Evolutionary conservation across 1,284 basidiomycete species (phyloP), one percentile per base, ranked within the genome.

Genomic region (Microbotryum saponariae): DNA sequence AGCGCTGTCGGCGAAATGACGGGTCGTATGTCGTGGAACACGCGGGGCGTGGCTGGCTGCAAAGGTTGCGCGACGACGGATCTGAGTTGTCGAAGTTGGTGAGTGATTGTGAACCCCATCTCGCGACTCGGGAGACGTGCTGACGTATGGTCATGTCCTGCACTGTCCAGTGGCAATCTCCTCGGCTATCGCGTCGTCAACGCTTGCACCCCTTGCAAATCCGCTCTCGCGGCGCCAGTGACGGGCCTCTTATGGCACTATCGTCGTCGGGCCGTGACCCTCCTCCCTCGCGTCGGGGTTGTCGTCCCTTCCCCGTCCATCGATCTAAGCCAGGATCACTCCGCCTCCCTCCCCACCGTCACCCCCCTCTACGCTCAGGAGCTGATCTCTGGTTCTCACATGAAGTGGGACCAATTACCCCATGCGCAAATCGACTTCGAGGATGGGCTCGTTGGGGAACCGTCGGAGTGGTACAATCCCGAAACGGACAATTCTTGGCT

Each of bases 401-500:
- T 56, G 45, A 12, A 21, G 18, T 56, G 55, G 55, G 46, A 14
- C 27, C 33, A 56, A 23, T 16, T 56, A 3, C 55, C 55, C 2
- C 55, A 56, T 20, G 25, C 3, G 7, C 42, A 67, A 61, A 45
- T 46, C n/a, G 65, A 66, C 31, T 66, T 61, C 18, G 27, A 21
- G 10, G 44, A 49, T 4, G 51, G 53, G 2, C 59, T 67, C 29
- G 45, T 65, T 16, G 51, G 48, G 10, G 56, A 58, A 20, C 60
- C 63, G 3, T 16, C 51, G 25, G 60, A 64, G 9, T 64, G 65
- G 62, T 51, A 64, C 45, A 42, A 45, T 6, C 58, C 58, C 5
- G 18, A 16, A 21, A 44, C 51, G 42, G 65, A 67, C 33, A 66
- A 61, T 12, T 63, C 61, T 61, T 66, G 64, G 64, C 54, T 66